Evolutionary conservation across 148 eudicot genomes (phyloP), one percentile per base, ranked within the genome.

Genomic region (Amaranthus hypochondriacus): DNA sequence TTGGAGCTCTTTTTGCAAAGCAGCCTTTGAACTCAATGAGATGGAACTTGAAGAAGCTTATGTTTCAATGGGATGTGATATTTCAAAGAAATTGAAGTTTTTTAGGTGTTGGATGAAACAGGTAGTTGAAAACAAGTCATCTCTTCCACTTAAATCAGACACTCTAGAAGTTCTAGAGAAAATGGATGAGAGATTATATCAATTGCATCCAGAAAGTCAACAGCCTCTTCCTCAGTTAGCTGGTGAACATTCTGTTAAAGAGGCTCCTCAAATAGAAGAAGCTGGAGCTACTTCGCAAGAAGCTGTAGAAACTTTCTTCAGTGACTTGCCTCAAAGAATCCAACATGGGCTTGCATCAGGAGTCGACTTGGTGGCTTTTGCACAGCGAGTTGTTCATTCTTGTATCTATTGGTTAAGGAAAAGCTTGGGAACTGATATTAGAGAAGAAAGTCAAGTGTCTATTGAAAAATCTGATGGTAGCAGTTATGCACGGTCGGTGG

Each of bases 41-140:
- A 74, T 94, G 82, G 90, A 88, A 54, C 85, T 94, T 80, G 87
- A 87, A 55, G 96, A 83, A 73, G 85, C 91, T 70, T 94, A 85
- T 77, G 80, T 84, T 61, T 70, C 81, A 62, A 70, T 78, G 76
- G 69, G 82, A 42, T 73, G 68, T 60, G 83, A 75, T 57, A 72
- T 72, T 47, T 88, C 93, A 62, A 94, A 91, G 86, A 94, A 86
- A 89, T 81, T 92, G 71, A 91, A 88, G 82, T 92, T 94, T 82
- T 70, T 94, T 18, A 88, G 83, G 77, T 91, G 97, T 84, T 94
- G 98, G 98, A 86, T 88, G 85, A 92, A 89, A 73, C 96, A 94
- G 83, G 81, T 90, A 28, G 73, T 68, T 44, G 85, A 81, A 72
- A 78, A 46, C 14, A 75, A 58, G 48, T 51, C 39, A 7, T 51